Conservation (phyloP, 768 basidiomycete genomes). For the Daedaleopsis sinensis region DNA sequence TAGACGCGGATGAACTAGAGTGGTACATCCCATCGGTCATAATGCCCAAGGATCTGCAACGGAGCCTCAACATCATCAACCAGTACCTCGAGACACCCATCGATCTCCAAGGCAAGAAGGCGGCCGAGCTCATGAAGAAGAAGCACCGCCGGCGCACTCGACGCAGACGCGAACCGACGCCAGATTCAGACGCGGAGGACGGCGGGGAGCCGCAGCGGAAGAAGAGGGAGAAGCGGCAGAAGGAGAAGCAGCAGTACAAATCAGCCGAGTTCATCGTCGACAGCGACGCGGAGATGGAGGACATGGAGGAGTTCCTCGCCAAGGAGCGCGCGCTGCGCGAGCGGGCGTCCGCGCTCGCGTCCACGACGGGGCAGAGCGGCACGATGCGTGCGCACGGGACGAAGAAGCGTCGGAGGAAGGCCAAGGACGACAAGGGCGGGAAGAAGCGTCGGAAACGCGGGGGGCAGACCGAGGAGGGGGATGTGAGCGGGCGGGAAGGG, state of each 20-base stretch:
- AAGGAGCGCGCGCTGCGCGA: conserved; percentile 67
- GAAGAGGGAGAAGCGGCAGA: conserved; percentile 53
- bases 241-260: conserved; percentile 78
- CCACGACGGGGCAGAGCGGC: conserved; percentile 46
- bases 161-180: conserved; percentile 52
- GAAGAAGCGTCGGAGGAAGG: conserved; percentile 58
- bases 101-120: conserved; percentile 77
- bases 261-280: conserved; percentile 92
- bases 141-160: conserved; percentile 54
- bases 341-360: conserved; percentile 44
- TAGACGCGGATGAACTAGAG: conserved; percentile 72
- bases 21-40: conserved; percentile 86
- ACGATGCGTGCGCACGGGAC: conserved; percentile 53
- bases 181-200: conserved; percentile 45
- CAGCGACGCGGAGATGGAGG: conserved; percentile 81
- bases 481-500: conserved; percentile 15
- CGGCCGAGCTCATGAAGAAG: conserved; percentile 62
- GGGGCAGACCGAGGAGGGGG: conserved; percentile 31
- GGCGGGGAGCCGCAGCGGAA: conserved; percentile 36
- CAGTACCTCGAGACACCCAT: conserved; percentile 84
- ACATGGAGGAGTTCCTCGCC: conserved; percentile 82
- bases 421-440: conserved; percentile 39
- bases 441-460: conserved; percentile 41
- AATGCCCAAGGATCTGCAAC: conserved; percentile 65
- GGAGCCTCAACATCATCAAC: conserved; percentile 73